These are phyloP conservation scores for Karstenula rhodostoma DNA, from an alignment of 2,329 filamentous ascomycete genomes.

Conservation along the genomic window DNA sequence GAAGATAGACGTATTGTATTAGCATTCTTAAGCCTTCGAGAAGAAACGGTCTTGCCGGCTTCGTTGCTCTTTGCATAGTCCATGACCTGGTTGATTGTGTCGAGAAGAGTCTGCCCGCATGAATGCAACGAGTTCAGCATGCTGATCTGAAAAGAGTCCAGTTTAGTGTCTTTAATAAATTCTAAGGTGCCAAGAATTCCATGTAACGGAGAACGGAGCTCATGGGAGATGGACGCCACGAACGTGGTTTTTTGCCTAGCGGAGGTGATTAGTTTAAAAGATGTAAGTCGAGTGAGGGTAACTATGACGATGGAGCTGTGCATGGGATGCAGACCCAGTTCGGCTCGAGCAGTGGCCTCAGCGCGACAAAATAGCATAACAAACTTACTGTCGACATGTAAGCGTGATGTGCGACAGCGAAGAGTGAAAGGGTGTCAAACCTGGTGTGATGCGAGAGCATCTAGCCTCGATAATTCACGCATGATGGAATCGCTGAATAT, in stretches of 20 bases:
- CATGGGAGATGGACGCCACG: slow-evolving; percentile 47
- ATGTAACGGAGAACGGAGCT: slow-evolving; percentile 64
- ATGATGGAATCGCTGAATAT: slow-evolving; percentile 60
- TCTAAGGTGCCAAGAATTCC: slow-evolving; percentile 59
- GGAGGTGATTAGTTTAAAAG: not conserved
- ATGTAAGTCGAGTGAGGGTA: not conserved
- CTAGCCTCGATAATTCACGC: slow-evolving; percentile 63
- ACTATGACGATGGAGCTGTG: not conserved
- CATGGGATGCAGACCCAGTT: not conserved
- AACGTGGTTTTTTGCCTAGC: slow-evolving; percentile 39
- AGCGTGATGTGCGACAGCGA: slow-evolving; percentile 1
- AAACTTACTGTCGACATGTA: slow-evolving; percentile 1
- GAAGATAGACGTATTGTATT: slow-evolving; percentile 39
- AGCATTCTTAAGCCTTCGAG: slow-evolving; percentile 33
- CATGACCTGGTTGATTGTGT: slow-evolving; percentile 50
- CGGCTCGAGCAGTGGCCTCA: not conserved
- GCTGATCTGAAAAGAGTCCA: slow-evolving; percentile 31
- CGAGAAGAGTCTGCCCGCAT: slow-evolving; percentile 53
- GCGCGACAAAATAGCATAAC: not conserved
- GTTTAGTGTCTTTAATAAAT: slow-evolving; percentile 45
- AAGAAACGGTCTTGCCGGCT: slow-evolving; percentile 28
- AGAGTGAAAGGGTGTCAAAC: slow-evolving; percentile 11
- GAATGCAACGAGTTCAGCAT: slow-evolving; percentile 46
- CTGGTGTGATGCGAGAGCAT: slow-evolving; percentile 55
- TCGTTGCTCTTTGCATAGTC: slow-evolving; percentile 39